Evolutionary conservation across 371 early-diverging fungal genomes (phyloP).

Genomic region (Mortierella sp.): DNA sequence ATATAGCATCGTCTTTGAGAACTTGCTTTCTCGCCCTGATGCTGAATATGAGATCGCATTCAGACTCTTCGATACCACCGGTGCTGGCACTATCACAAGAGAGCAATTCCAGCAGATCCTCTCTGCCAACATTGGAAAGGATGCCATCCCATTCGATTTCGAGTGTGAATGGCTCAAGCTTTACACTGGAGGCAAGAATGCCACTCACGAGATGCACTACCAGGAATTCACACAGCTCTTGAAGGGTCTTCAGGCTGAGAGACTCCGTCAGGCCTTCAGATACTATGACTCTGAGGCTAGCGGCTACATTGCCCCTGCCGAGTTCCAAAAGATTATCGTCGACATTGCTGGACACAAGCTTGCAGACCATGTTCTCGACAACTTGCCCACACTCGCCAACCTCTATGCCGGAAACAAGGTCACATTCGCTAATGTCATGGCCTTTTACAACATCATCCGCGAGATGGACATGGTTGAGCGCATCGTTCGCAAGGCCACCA

Average conservation of each 20-base stretch:
- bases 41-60: constrained; percentile 89
- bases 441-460: constrained; percentile 82
- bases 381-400: constrained; percentile 76
- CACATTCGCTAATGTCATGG: constrained; percentile 74
- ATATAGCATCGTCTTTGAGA: constrained; percentile 71
- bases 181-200: constrained; percentile 73
- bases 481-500: constrained; percentile 69
- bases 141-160: constrained; percentile 78
- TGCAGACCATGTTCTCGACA: constrained; percentile 76
- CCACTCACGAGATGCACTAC: constrained; percentile 71
- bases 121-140: constrained; percentile 65
- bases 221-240: constrained; percentile 87
- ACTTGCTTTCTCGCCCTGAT: constrained; percentile 79
- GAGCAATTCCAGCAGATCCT: constrained; percentile 80
- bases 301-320: constrained; percentile 76
- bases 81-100: constrained; percentile 73
- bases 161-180: constrained; percentile 82
- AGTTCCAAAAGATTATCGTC: constrained; percentile 75
- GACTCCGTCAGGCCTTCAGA: constrained; percentile 85
- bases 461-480: constrained; percentile 81
- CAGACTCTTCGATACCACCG: constrained; percentile 74
- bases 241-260: constrained; percentile 83
- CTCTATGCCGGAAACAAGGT: constrained; percentile 69
- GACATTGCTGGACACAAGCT: constrained; percentile 79
- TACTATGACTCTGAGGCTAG: constrained; percentile 75